These are phyloP conservation scores for Ustilago xerochloae DNA, from an alignment of 1,284 basidiomycete genomes.

Conservation along the genomic window DNA sequence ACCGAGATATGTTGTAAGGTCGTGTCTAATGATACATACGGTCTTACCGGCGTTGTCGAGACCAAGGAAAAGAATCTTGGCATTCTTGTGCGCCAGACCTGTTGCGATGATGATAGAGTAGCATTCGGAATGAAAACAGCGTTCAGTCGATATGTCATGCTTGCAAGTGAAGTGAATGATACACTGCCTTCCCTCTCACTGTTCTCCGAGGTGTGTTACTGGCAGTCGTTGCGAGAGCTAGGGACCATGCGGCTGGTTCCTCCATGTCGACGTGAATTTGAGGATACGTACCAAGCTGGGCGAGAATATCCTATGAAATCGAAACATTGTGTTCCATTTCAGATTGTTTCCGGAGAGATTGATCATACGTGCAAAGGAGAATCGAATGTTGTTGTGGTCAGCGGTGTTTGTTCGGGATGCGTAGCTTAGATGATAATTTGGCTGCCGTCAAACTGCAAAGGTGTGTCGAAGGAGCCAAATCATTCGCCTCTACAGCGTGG, in stretches of 20 bases:
- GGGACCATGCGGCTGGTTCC: no score
- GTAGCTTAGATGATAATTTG: background rate
- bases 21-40: conserved; percentile 71
- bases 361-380: background rate
- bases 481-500: no score
- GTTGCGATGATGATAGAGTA: background rate
- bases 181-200: no score
- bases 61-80: conserved; percentile 97
- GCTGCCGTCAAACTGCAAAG: no score
- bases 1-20: background rate
- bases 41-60: conserved; percentile 99
- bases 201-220: no score
- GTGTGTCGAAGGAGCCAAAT: no score
- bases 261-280: no score
- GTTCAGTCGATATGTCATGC: background rate
- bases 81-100: conserved; percentile 97
- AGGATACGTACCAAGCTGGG: conserved; percentile 62
- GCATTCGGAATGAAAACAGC: background rate
- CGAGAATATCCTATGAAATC: conserved; percentile 60
- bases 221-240: no score
- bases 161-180: background rate
- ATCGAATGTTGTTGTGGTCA: conserved; percentile 5
- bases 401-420: background rate
- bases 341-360: no score
- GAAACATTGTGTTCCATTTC: no score